phyloP scores from a whole-genome alignment of 2,329 filamentous ascomycete genomes.

The Cercospora sesami region DNA sequence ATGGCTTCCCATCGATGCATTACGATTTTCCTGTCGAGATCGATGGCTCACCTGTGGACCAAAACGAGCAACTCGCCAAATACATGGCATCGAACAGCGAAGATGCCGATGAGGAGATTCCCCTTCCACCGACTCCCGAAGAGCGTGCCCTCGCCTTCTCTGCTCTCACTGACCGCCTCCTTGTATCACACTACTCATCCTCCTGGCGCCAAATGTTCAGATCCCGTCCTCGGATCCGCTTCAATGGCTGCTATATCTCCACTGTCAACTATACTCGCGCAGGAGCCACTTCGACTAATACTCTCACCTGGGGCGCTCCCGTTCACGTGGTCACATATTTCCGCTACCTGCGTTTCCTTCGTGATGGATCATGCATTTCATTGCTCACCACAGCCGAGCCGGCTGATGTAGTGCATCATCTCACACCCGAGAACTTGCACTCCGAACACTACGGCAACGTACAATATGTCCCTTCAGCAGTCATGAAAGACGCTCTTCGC shows the following conservation, averaged over 20 bases:
- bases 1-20: constrained; percentile 78
- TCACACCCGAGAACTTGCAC: constrained; percentile 69
- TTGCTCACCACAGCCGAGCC: constrained; percentile 81
- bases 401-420: constrained; percentile 78
- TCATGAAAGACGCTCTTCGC: constrained; percentile 68
- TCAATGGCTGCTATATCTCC: constrained; percentile 94
- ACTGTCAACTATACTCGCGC: constrained; percentile 92
- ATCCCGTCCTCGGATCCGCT: constrained; percentile 79
- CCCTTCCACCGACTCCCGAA: constrained; percentile 25
- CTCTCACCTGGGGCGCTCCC: constrained; percentile 74
- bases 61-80: constrained; percentile 29
- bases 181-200: constrained; percentile 34
- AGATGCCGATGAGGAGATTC: constrained; percentile 28
- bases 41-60: constrained; percentile 47
- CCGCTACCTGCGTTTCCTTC: constrained; percentile 92
- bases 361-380: constrained; percentile 79
- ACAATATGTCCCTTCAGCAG: constrained; percentile 44
- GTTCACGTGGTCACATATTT: constrained; percentile 98
- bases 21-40: constrained; percentile 70
- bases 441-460: constrained; percentile 42
- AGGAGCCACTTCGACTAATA: constrained; percentile 70
- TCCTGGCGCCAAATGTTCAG: constrained; percentile 70
- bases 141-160: constrained; percentile 29
- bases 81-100: constrained; percentile 24
- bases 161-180: constrained; percentile 32